Evolutionary conservation across 106 monocot genomes (phyloP), one percentile per base, ranked within the genome.

Genomic region (Chionographis japonica): DNA sequence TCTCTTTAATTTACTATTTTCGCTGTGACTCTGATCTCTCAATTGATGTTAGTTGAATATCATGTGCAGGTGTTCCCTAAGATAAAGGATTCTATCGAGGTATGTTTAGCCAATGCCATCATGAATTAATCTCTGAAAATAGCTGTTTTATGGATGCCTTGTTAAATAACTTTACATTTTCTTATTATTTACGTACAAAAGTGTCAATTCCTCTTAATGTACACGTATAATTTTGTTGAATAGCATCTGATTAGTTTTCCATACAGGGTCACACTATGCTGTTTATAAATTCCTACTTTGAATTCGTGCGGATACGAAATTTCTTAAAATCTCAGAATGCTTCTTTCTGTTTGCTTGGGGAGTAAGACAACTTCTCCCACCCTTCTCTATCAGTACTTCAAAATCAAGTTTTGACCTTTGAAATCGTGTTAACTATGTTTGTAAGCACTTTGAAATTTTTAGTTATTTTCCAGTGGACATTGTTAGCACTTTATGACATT

Each of bases 71-170:
- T 98, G 43, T 99, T 83, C 56, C 98, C 98, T n/a, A 93, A 99
- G 79, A 83, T 99, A 54, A 90, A 85, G 67, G 98, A 93, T 59
- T 90, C 83, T n/a, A 62, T 80, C 52, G 92, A 98, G 97, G 97
- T 97, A 89, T 50, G 40, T 50, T 75, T 53, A 52, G 20, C 60
- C 38, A 50, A 19, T 52, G 40, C 15, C 19, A 63, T 63, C 37
- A 37, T 6, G 64, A 3, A 14, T 67, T 54, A 0, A 6, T 46
- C 9, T 46, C 5, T 46, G 46, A 5, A 46, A 46, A 46, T 46
- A 6, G 46, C 8, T 27, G 46, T 6, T 46, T 46, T 6, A 5
- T 46, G 5, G 46, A 46, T 46, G 46, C 46, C 46, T 46, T 10
- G 9, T 46, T 10, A 5, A 46, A 46, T 46, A 46, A 46, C 8